Conservation (phyloP, 345 rosid genomes). For the Citrus medica region DNA sequence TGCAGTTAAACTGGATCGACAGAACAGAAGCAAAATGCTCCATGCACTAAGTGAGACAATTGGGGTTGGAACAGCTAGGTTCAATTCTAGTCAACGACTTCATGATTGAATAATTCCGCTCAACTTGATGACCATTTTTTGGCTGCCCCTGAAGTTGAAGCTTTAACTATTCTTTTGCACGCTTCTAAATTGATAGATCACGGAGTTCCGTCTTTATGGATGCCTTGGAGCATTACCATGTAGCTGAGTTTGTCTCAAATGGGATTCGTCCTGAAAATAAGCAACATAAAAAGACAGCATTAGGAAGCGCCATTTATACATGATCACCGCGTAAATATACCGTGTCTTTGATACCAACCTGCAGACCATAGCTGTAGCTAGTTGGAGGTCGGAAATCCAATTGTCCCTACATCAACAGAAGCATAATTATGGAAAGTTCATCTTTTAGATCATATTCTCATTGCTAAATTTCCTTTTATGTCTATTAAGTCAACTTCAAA, state of each 20-base stretch:
- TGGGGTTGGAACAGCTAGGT: no score
- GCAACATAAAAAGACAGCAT: neutral
- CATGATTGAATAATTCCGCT: neutral
- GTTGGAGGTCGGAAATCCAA: constrained; percentile 46
- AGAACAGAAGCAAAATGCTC: neutral
- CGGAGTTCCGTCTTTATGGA: constrained; percentile 2
- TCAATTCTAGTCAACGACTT: no score
- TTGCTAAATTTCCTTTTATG: neutral
- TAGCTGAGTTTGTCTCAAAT: constrained; percentile 30
- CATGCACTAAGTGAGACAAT: neutral
- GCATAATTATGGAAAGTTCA: constrained; percentile 1
- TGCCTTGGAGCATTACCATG: constrained; percentile 32
- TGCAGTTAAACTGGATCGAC: neutral
- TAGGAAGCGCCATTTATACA: neutral
- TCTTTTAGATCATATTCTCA: neutral
- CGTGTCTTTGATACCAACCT: constrained; percentile 27
- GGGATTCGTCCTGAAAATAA: constrained; percentile 28
- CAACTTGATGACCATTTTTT: neutral
- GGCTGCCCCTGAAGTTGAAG: neutral
- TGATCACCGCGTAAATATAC: neutral
- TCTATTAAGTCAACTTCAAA: neutral
- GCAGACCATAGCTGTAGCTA: constrained; percentile 39
- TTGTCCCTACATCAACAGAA: constrained; percentile 34
- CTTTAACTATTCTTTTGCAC: neutral
- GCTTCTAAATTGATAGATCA: neutral